Evolutionary conservation across 176 grass and related monocot genomes (phyloP).

Genomic region (Canna indica): DNA sequence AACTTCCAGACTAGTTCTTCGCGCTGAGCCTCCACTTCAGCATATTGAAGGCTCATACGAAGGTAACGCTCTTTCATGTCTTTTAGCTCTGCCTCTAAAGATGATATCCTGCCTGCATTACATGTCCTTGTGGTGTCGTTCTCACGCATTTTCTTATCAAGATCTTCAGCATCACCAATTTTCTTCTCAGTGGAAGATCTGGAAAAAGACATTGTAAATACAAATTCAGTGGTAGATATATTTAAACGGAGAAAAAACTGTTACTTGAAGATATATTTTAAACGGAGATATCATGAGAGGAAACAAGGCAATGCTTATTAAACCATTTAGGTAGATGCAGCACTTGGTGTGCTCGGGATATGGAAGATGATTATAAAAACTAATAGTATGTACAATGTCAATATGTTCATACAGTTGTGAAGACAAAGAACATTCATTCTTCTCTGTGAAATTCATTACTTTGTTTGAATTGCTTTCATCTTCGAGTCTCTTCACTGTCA

Average conservation of each 20-base stretch:
- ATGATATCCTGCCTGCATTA: not conserved
- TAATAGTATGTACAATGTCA: too few relatives aligned
- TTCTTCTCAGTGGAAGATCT: constrained; percentile 26
- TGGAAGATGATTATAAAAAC: too few relatives aligned
- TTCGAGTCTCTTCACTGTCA: too few relatives aligned
- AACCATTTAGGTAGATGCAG: not conserved
- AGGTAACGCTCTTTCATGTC: constrained; percentile 15
- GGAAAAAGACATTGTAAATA: not conserved
- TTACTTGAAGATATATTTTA: not conserved
- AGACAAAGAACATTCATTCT: too few relatives aligned
- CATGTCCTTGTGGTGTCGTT: constrained; percentile 23
- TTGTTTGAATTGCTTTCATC: too few relatives aligned
- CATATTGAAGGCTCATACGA: constrained; percentile 19
- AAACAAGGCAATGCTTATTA: not conserved
- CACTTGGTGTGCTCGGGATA: not conserved
- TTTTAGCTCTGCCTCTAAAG: constrained; percentile 14
- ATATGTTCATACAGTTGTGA: too few relatives aligned
- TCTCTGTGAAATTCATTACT: too few relatives aligned
- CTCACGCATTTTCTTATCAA: not conserved
- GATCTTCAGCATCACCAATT: constrained; percentile 23
- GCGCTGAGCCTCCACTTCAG: constrained; percentile 15
- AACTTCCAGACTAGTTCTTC: constrained; percentile 9
- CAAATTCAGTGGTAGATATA: not conserved
- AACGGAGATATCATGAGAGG: not conserved
- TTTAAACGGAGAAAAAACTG: too few relatives aligned